phyloP scores from a whole-genome alignment of 306 rosid genomes.

The Cucurbita ficifolia region DNA sequence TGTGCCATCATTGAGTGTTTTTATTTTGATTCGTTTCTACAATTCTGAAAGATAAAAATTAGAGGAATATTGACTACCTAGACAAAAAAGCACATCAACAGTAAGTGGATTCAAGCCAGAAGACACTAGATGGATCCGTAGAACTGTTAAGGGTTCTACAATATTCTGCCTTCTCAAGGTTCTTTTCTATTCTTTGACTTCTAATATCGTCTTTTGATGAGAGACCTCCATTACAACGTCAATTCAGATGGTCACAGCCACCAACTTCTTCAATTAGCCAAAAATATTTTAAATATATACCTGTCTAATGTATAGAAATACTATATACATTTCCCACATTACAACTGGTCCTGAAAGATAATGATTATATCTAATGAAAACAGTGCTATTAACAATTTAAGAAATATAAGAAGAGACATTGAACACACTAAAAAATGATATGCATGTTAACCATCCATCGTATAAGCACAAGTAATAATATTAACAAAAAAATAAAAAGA shows the following conservation, averaged over 20 bases:
- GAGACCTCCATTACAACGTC: neutral
- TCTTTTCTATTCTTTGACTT: neutral
- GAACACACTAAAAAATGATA: neutral
- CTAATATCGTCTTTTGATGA: neutral
- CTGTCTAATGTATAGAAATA: neutral
- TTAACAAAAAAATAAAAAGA: neutral
- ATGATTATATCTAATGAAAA: neutral
- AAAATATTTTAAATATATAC: neutral
- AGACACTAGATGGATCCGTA: too few relatives aligned
- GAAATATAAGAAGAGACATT: neutral
- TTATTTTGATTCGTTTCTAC: too few relatives aligned
- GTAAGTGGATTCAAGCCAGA: too few relatives aligned
- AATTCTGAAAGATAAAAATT: too few relatives aligned
- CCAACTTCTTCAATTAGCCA: neutral
- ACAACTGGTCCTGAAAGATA: neutral
- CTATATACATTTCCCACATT: neutral
- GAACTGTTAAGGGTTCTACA: too few relatives aligned
- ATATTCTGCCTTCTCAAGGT: neutral
- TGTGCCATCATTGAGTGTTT: too few relatives aligned
- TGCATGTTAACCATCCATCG: neutral
- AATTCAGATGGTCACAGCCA: neutral
- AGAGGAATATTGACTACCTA: too few relatives aligned
- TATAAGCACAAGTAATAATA: neutral
- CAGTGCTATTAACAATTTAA: neutral
- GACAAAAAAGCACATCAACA: too few relatives aligned